Evolutionary conservation across 1,284 basidiomycete species (phyloP), one percentile per base, ranked within the genome.

Genomic region (Microbotryum scabiosae): DNA sequence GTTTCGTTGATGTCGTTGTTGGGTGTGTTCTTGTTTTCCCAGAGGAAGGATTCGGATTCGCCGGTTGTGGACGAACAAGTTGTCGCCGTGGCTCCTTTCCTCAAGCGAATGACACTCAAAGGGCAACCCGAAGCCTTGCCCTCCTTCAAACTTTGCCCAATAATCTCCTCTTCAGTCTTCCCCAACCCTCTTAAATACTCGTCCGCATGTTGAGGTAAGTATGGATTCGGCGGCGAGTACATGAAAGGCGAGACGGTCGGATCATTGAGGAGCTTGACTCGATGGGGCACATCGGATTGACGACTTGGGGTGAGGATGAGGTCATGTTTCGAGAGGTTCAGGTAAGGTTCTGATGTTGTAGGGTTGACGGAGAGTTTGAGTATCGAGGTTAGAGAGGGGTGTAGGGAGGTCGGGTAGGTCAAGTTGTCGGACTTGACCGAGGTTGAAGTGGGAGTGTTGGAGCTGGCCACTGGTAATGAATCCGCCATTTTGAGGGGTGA

Each of bases 291-390:
- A 41, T 56, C 55, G 47, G 55, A 49, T 16, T 41, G 32, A 20
- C 55, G 55, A 7, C 46, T 21, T 9, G 55, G 55, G 36, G 47
- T 56, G 46, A 56, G 47, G 55, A 56, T 26, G 12, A 26, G 16
- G 9, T 41, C 20, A 8, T 32, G 23, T 21, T 16, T 6, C 6
- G 55, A 48, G 30, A 56, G 21, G 6, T 47, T 20, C 12, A 56
- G 55, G 32, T 41, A 56, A 20, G 55, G 55, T 25, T 56, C 55
- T 21, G 43, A 43, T 14, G 36, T 43, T 18, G 18, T 14, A 5
- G 28, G 30, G 18, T 32, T 25, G 36, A 41, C 16, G 36, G 16
- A 41, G 46, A 56, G 44, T 30, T 41, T 30, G 48, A 50, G 28
- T 10, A 28, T 28, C 16, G 16, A 26, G 48, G 25, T 26, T 46